Evolutionary conservation across 108 stramenopile genomes (phyloP).

Genomic region (Epipyxis sp.): DNA sequence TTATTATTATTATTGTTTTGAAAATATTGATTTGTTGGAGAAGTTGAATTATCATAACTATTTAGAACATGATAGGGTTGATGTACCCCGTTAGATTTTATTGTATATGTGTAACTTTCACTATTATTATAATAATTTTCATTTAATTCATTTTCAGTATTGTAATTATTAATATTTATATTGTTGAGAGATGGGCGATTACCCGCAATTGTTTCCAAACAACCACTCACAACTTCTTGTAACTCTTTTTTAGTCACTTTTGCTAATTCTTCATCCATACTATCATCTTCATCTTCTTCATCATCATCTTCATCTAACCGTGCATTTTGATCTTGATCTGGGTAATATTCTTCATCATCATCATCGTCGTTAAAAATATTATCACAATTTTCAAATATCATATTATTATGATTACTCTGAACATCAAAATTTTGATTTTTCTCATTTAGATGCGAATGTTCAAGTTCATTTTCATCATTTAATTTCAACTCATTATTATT

Average conservation of each 20-base stretch:
- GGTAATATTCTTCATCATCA: not conserved
- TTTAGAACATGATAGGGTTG: not conserved
- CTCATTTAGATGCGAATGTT: too few relatives aligned
- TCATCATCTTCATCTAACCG: not conserved
- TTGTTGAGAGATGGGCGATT: not conserved
- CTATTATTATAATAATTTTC: not conserved
- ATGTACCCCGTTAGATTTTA: not conserved
- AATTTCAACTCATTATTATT: too few relatives aligned
- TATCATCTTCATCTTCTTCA: not conserved
- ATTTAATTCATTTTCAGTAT: not conserved
- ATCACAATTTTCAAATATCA: too few relatives aligned
- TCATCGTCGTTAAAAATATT: too few relatives aligned
- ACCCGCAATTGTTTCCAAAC: not conserved
- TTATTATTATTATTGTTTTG: not conserved
- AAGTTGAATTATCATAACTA: constrained; percentile 2
- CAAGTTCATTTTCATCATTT: too few relatives aligned
- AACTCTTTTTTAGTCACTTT: not conserved
- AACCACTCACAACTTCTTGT: not conserved
- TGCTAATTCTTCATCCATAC: not conserved
- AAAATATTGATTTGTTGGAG: not conserved
- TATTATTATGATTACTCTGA: too few relatives aligned
- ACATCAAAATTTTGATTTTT: too few relatives aligned
- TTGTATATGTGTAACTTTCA: not conserved
- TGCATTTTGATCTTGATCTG: not conserved
- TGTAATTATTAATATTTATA: not conserved